Conservation (phyloP, 2,329 filamentous ascomycete species). For the Aspergillus sclerotialis region DNA sequence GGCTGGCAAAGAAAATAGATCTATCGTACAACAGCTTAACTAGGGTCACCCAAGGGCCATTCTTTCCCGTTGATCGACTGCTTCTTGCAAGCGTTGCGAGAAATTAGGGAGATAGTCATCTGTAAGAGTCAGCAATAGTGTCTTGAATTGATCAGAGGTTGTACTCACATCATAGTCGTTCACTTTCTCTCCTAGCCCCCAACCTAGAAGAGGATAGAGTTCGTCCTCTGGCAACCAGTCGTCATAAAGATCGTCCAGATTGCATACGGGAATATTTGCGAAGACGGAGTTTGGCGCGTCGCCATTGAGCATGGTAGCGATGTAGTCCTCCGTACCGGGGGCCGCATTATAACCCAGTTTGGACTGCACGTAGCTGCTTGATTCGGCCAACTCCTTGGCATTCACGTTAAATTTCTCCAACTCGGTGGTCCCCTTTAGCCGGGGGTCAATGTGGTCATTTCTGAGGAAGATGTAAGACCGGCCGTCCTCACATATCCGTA, state of each 20-base stretch:
- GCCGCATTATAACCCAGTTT: not conserved
- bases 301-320: not conserved
- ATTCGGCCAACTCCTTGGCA: not conserved
- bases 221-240: not conserved
- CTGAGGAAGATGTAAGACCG: not conserved
- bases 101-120: not conserved
- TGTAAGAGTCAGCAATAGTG: not conserved
- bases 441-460: not conserved
- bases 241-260: not conserved
- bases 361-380: not conserved
- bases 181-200: not conserved
- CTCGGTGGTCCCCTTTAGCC: not conserved
- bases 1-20: too few relatives aligned
- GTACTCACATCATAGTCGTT: not conserved
- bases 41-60: not conserved
- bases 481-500: not conserved
- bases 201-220: not conserved
- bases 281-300: not conserved
- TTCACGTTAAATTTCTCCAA: not conserved
- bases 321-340: not conserved
- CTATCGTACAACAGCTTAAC: too few relatives aligned
- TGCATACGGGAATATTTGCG: not conserved
- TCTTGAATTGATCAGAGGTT: not conserved
- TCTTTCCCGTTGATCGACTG: not conserved
- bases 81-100: not conserved